Conservation (phyloP, 257 asterid species). For the Nicotiana undulata region DNA sequence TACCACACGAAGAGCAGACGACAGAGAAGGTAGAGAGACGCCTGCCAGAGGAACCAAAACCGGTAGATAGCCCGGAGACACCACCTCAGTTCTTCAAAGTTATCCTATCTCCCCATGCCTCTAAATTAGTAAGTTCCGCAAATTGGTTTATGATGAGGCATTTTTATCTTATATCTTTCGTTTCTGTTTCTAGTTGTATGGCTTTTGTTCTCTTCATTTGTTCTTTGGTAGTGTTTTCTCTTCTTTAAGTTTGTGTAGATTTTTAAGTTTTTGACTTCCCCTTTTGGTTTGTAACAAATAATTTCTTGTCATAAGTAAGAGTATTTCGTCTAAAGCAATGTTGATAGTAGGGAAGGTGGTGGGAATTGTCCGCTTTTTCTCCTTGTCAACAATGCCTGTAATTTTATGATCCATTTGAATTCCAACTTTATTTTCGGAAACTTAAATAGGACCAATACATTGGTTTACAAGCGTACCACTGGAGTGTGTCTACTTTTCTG, state of each 20-base stretch:
- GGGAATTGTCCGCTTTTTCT: not conserved
- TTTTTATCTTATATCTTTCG: not conserved
- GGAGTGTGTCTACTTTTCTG: not conserved
- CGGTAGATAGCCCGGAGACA: not conserved
- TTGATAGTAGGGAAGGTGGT: not conserved
- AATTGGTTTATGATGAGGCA: not conserved
- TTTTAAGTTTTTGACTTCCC: not conserved
- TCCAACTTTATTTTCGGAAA: not conserved
- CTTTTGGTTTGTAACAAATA: not conserved
- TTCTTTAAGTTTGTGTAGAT: not conserved
- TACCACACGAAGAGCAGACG: not conserved
- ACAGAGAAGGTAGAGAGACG: not conserved
- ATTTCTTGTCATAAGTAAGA: not conserved
- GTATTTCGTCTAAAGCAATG: not conserved
- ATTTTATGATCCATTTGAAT: not conserved
- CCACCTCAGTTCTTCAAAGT: not conserved
- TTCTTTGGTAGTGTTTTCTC: not conserved
- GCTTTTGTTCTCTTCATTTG: not conserved
- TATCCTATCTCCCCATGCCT: conserved; percentile 3
- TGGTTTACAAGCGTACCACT: not conserved
- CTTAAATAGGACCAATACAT: not conserved
- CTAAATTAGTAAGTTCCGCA: conserved; percentile 2
- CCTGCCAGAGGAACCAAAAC: not conserved
- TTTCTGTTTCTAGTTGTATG: not conserved
- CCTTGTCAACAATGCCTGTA: not conserved